Percentiles rank a stretch among this genome's conserved stretches.
These are phyloP conservation scores for Lonicera japonica DNA, from an alignment of 129 eudicot species.

Conservation along the genomic window DNA sequence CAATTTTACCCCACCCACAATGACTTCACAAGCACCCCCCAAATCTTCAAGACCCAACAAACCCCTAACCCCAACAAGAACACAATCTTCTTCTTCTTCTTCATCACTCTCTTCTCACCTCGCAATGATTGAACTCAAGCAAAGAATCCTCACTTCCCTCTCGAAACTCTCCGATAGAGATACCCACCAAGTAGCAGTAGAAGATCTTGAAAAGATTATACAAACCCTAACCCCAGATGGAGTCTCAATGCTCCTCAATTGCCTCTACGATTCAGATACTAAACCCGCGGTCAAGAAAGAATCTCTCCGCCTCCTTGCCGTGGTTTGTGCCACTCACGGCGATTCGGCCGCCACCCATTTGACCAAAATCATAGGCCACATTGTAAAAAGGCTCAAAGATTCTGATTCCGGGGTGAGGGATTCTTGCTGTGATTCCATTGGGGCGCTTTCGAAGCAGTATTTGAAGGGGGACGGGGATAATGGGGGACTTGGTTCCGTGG, in stretches of 20 bases:
- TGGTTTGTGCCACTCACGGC: constrained; percentile 52
- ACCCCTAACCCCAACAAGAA: constrained; percentile 19
- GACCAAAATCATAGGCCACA: constrained; percentile 58
- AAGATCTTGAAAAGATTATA: constrained; percentile 65
- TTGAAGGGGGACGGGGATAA: constrained; percentile 56
- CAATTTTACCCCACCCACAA: constrained; percentile 17
- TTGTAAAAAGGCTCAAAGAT: constrained; percentile 66
- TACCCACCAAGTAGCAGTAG: constrained; percentile 91
- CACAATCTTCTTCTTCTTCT: constrained; percentile 30
- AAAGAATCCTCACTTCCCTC: constrained; percentile 57
- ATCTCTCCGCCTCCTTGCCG: constrained; percentile 59
- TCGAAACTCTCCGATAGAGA: constrained; percentile 86
- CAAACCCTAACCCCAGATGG: constrained; percentile 52
- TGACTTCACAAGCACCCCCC: constrained; percentile 36
- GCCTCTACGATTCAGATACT: constrained; percentile 72
- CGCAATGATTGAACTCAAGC: constrained; percentile 84
- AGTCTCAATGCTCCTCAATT: constrained; percentile 60
- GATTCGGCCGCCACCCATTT: constrained; percentile 71
- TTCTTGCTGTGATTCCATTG: constrained; percentile 77
- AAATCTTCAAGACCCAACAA: constrained; percentile 51
- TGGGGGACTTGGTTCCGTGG: constrained; percentile 49
- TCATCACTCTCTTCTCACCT: constrained; percentile 57
- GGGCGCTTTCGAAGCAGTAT: constrained; percentile 54
- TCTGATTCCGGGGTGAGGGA: constrained; percentile 80
- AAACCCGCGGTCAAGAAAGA: constrained; percentile 85